Evolutionary conservation across 129 eudicot genomes (phyloP).

Genomic region (Helichrysum umbraculigerum): DNA sequence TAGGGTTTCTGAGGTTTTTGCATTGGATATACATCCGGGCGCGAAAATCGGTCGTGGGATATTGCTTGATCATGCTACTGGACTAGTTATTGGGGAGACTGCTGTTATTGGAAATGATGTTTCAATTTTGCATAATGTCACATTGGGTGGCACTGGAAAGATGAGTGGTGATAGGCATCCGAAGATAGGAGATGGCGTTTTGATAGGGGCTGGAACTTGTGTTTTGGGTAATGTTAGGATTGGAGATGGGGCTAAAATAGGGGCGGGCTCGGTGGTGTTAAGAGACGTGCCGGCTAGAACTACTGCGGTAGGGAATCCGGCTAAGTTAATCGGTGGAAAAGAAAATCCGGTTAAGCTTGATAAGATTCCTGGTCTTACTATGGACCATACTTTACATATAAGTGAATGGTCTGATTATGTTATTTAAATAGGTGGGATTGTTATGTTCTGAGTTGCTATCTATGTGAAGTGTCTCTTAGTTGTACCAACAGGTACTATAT

Average conservation of each 20-base stretch:
- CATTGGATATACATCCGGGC: constrained; percentile 66
- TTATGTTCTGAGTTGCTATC: constrained; percentile 6
- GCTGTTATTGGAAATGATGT: constrained; percentile 57
- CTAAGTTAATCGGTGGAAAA: constrained; percentile 39
- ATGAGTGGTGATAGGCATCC: constrained; percentile 59
- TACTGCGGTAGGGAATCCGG: constrained; percentile 75
- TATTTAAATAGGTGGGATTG: constrained; percentile 32
- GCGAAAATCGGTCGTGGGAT: constrained; percentile 58
- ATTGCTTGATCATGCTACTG: constrained; percentile 74
- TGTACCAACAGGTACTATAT: constrained; percentile 24
- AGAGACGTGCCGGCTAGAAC: constrained; percentile 53
- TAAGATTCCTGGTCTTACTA: constrained; percentile 84
- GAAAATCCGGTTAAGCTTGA: constrained; percentile 63
- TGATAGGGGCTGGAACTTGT: constrained; percentile 70
- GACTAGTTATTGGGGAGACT: constrained; percentile 65
- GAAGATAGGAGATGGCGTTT: constrained; percentile 66
- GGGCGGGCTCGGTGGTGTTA: constrained; percentile 65
- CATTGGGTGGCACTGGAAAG: constrained; percentile 73
- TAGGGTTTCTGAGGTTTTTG: constrained; percentile 59
- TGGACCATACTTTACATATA: constrained; percentile 92
- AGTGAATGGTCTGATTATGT: constrained; percentile 80
- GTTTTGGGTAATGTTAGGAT: constrained; percentile 57
- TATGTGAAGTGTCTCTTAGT: constrained; percentile 19
- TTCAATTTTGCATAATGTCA: constrained; percentile 64
- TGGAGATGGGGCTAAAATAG: constrained; percentile 58